Base-by-base conservation (phyloP, 2,329 filamentous ascomycete species). In the Grosmannia clavigera region DNA sequence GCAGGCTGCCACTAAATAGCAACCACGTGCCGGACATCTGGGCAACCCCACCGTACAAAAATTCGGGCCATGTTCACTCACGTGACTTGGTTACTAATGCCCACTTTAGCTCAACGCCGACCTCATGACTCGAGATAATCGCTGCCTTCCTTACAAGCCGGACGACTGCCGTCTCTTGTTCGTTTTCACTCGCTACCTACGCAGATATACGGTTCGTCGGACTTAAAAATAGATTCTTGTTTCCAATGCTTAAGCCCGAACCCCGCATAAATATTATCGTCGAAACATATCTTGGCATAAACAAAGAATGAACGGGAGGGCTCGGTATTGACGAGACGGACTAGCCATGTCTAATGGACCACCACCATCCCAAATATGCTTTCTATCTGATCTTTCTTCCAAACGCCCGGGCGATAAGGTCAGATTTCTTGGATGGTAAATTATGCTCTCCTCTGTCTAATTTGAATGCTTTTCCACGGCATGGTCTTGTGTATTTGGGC, bases 401-500 rank as follows among this genome's bases (percentile, higher is more conserved):
- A 75, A 75, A 56, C 68, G 74, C n/a, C 64, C 75, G 16, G 81
- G 82, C 50, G 81, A 84, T n/a, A 97, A 97, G 74, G 86, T 96
- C 62, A 86, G 92, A 63, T 95, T 97, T 71, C 74, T 97, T 57
- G 92, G 90, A 72, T 96, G 92, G 92, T 96, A 79, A 75, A 84
- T 61, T 2, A 35, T n/a, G 9, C 12, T 33, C 31, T 19, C 2
- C 22, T 27, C 14, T 10, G 19, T 46, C 22, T 14, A 16, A 3
- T 14, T 54, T 29, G 12, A 9, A 46, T 46, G 16, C 7, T 7
- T 43, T 19, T 9, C 2, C 14, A 19, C 43, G 22, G 19, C 16
- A 46, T 19, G 16, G 19, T 46, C 19, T n/a, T 46, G 19, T 46
- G 7, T 19, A n/a, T 19, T 5, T 46, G 19, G 3, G 16, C 43